Percentiles rank a stretch among this genome's conserved stretches.
phyloP scores from a whole-genome alignment of 257 asterid genomes.

The Fraxinus americana region DNA sequence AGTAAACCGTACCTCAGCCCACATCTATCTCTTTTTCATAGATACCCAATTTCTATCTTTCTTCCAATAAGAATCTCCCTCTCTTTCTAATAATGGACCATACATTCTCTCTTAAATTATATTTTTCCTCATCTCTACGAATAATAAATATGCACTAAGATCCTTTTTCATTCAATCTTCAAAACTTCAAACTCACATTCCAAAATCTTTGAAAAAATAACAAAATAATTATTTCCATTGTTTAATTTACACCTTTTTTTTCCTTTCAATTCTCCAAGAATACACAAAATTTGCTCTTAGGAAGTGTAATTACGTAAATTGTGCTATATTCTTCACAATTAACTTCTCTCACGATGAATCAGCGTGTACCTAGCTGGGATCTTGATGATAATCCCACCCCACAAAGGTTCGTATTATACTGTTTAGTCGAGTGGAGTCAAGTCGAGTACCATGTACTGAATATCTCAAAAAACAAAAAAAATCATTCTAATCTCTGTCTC shows the following conservation, averaged over 20 bases:
- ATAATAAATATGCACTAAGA: constrained; percentile 18
- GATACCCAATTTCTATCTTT: too few species aligned
- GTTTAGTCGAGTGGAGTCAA: constrained; percentile 11
- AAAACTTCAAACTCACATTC: constrained; percentile 35
- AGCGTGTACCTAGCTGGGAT: constrained; percentile 81
- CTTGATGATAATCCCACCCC: constrained; percentile 36
- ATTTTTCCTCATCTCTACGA: constrained; percentile 41
- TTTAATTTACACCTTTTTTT: background rate
- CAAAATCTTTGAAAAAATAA: background rate
- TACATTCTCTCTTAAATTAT: constrained; percentile 26
- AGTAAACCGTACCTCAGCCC: background rate
- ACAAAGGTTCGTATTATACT: constrained; percentile 5
- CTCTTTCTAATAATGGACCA: constrained; percentile 34
- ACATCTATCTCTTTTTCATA: background rate
- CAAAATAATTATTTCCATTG: too few species aligned
- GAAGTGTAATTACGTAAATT: background rate
- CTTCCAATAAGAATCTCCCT: constrained; percentile 22
- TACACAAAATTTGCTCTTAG: background rate
- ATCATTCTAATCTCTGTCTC: background rate
- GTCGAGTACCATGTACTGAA: background rate
- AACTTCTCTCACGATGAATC: constrained; percentile 45
- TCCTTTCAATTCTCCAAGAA: background rate
- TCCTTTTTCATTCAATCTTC: constrained; percentile 10
- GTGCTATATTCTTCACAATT: background rate
- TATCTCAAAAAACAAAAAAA: too few species aligned